Percentiles rank a stretch among this genome's conserved stretches.
Conservation (phyloP, 768 basidiomycete genomes). For the Trametes cingulata region DNA sequence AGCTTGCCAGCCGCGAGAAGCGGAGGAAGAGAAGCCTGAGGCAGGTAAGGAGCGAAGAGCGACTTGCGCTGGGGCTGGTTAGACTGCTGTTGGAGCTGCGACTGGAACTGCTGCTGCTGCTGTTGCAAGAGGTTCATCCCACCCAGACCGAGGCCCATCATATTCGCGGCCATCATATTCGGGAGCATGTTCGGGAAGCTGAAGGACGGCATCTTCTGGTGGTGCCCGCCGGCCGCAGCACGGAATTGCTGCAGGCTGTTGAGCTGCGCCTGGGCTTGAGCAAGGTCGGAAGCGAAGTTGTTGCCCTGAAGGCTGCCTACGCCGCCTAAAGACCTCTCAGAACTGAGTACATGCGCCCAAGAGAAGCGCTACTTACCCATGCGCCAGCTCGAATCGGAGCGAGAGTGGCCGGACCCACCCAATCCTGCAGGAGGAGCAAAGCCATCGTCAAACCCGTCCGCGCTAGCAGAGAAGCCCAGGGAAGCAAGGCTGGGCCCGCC, state of each 20-base stretch:
- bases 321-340: slow-evolving; percentile 53
- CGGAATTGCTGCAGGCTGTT: slow-evolving; percentile 97
- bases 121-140: slow-evolving; percentile 87
- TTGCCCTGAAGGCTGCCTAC: slow-evolving; percentile 61
- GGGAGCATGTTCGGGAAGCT: slow-evolving; percentile 98
- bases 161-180: slow-evolving; percentile 95
- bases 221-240: slow-evolving; percentile 90
- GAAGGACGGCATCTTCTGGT: slow-evolving; percentile 96
- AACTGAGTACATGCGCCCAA: slow-evolving; percentile 7
- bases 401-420: slow-evolving; percentile 70
- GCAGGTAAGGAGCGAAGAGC: slow-evolving; percentile 96
- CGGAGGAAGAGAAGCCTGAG: slow-evolving; percentile 95
- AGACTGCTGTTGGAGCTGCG: slow-evolving; percentile 91
- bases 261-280: slow-evolving; percentile 95
- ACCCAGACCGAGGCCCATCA: slow-evolving; percentile 87
- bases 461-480: slow-evolving; percentile 49
- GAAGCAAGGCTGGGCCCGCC: slow-evolving; percentile 46
- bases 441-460: slow-evolving; percentile 80
- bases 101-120: slow-evolving; percentile 93
- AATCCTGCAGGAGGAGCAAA: slow-evolving; percentile 61
- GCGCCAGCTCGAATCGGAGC: slow-evolving; percentile 85
- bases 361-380: slow-evolving; percentile 60
- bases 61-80: slow-evolving; percentile 96
- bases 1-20: slow-evolving; percentile 95
- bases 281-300: slow-evolving; percentile 80